Evolutionary conservation across 2,329 filamentous ascomycete species (phyloP), one percentile per base, ranked within the genome.

Genomic region (Penicillium sp.): DNA sequence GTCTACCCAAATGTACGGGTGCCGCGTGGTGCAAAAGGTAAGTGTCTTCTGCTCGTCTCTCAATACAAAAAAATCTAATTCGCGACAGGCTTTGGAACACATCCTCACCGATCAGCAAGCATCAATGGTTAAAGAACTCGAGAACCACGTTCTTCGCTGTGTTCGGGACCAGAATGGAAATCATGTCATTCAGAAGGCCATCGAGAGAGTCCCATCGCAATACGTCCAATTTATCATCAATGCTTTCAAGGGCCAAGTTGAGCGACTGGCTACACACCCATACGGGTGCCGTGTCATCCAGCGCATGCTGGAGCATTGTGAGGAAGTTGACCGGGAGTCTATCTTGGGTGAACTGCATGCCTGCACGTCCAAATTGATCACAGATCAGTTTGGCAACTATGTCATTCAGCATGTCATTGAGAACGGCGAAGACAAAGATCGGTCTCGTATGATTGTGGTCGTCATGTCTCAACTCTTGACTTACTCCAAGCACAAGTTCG

Each of bases 211-310:
- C 50, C 87, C 88, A 0, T 79, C 82, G 2, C 77, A 87, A 56
- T 82, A 91, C 62, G 85, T 95, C 40, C 83, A 83, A 55, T 94
- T 94, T 69, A 85, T 97, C 67, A 85, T 95, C 71, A 78, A 87
- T 44, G 82, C 85, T 2, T 85, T 96, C 71, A 80, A 78, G 43
- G 84, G 83, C 8, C 82, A 90, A 52, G 84, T 95, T 19, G 80
- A 81, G 39, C 73, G 77, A 41, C 78, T 96, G 31, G 84, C 89
- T 1, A 79, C 81, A 0, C 88, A 98, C 67, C 77, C 82, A 6
- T 96, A 90, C 61, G 93, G 87, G 19, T 98, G 93, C 67, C 84
- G 93, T 2, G 89, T 98, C 46, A 85, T 98, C 40, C 93, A 98
- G 69, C 80, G 91, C 17, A 87, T 95, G 72, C 76, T 98, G 1